Evolutionary conservation across 371 early-diverging fungal species (phyloP), one percentile per base, ranked within the genome.

Genomic region (Apophysomyces trapeziformis): DNA sequence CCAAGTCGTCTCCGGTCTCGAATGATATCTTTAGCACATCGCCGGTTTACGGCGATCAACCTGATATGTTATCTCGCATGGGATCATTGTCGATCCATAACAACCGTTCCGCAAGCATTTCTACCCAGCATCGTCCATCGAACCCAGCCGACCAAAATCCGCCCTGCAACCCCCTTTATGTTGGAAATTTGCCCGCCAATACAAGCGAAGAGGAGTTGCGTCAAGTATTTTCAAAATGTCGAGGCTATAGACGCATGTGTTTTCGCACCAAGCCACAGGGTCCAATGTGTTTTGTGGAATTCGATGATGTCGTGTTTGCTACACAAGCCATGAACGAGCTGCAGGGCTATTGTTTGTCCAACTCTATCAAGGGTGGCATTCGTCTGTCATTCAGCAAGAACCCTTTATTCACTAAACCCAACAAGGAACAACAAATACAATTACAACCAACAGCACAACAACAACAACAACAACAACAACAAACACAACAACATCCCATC

Each of bases 111-210:
- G 66, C 68, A 58, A 38, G 59, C 74, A 11, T 67, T 64, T 44
- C 73, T 70, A 36, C 41, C 8, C 61, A 57, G 18, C 56, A 57
- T 36, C 61, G 72, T 13, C 60, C 65, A 8, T 63, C 65, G 16
- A 89, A 89, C 68, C 85, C 87, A 7, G 88, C 87, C 47, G 96
- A 93, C 73, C 92, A 93, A 72, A 94, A 96, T 73, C 94, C 95
- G 37, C 95, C 95, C 2, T 95, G 96, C 84, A 96, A 96, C 75
- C 94, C 95, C 8, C 80, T 94, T 39, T 95, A 95, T 71, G 95
- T 96, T 35, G 95, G 95, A 58, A 95, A 95, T 71, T 78, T 96
- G 44, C 93, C 95, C 5, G 76, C 83, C 63, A 88, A 90, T 70
- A 86, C 94, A 9, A 81, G 76, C 39, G 95, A 94, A 76, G 92